A percentile compares a stretch with the other conserved stretches of the same genome.
These are phyloP conservation scores for Lentinula guzmanii DNA, from an alignment of 768 basidiomycete species.

Conservation along the genomic window DNA sequence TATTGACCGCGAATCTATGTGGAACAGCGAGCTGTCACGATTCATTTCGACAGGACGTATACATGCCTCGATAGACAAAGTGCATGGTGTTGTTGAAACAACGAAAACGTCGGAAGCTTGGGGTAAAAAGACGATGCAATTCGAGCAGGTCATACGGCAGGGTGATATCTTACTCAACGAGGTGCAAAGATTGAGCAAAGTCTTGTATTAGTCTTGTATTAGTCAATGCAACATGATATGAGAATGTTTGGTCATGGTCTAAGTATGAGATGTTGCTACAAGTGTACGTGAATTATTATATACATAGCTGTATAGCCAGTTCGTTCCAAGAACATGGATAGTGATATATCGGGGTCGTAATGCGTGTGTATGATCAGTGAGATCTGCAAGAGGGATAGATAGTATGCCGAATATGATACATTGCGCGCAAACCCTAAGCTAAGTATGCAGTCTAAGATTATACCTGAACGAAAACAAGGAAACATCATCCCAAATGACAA, in stretches of 20 bases:
- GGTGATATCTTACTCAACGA: slow-evolving; percentile 86
- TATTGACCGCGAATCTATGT: neutral
- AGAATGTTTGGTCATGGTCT: too few relatives aligned
- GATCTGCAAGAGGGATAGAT: neutral
- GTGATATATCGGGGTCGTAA: neutral
- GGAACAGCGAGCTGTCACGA: slow-evolving; percentile 72
- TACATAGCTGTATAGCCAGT: neutral
- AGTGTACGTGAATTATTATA: neutral
- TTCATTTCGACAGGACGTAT: slow-evolving; percentile 88
- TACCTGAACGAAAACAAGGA: neutral
- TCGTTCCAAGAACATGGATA: neutral
- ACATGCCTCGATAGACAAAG: slow-evolving; percentile 89
- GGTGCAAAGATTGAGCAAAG: slow-evolving; percentile 86
- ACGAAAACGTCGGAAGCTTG: slow-evolving; percentile 43
- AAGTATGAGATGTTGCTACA: neutral
- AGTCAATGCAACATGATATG: slow-evolving; percentile 7
- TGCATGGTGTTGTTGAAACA: slow-evolving; percentile 91
- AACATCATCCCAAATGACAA: neutral
- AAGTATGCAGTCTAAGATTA: neutral
- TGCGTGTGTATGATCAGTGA: neutral
- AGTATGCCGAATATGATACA: neutral
- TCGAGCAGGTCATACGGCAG: slow-evolving; percentile 89
- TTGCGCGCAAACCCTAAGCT: neutral
- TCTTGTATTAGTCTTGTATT: slow-evolving; percentile 75
- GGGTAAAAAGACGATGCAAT: slow-evolving; percentile 68